phyloP scores from a whole-genome alignment of 208 protist genomes.

The Hexamita inflata region DNA sequence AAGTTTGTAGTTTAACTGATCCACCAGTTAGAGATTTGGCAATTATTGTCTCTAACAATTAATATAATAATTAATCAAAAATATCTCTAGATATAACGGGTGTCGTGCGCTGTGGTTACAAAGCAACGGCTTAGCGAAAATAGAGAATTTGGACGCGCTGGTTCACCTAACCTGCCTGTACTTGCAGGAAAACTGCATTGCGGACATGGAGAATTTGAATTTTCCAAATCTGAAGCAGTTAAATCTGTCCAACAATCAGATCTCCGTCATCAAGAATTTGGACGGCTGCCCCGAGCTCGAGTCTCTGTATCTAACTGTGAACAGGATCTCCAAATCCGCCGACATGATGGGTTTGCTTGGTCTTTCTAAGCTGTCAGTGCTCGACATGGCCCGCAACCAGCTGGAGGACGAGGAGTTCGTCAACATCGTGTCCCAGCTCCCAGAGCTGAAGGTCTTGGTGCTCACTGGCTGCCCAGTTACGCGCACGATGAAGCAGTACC shows the following conservation, averaged over 20 bases:
- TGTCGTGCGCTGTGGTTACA: conserved; percentile 67
- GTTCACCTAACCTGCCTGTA: conserved; percentile 59
- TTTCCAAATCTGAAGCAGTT: conserved; percentile 61
- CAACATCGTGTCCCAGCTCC: conserved; percentile 58
- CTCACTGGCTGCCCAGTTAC: conserved; percentile 61
- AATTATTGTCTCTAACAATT: no score
- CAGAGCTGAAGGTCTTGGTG: conserved; percentile 57
- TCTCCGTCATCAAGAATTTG: conserved; percentile 51
- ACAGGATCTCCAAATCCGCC: conserved; percentile 49
- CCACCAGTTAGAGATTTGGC: no score
- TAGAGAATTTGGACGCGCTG: conserved; percentile 57
- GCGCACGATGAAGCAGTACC: conserved; percentile 51
- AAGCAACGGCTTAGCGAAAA: conserved; percentile 61
- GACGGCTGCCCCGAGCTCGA: conserved; percentile 46
- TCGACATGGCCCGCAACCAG: conserved; percentile 70
- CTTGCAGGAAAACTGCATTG: conserved; percentile 67
- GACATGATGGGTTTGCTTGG: conserved; percentile 52
- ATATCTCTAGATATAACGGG: conserved; percentile 57
- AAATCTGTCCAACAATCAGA: conserved; percentile 68
- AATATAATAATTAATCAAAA: no score
- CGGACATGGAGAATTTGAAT: conserved; percentile 63
- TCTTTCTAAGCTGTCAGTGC: conserved; percentile 56
- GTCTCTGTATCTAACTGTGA: conserved; percentile 61
- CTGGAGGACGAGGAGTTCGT: conserved; percentile 59
- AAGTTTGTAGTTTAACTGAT: no score